These are phyloP conservation scores for Trichosporon faecale DNA, from an alignment of 1,284 basidiomycete species.

Conservation along the genomic window DNA sequence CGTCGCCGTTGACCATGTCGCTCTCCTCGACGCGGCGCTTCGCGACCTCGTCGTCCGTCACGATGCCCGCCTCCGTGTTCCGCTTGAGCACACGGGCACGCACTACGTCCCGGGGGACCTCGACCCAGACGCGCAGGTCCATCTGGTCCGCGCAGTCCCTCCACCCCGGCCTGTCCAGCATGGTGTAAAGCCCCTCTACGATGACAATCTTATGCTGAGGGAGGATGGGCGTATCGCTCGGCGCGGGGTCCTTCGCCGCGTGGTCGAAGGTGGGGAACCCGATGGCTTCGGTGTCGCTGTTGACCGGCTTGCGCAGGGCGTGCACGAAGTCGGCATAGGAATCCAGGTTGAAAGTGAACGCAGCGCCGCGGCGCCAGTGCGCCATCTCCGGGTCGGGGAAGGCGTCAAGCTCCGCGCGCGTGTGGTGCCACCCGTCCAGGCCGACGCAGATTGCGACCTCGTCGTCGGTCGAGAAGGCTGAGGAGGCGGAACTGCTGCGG, in stretches of 20 bases:
- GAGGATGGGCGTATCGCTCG: conserved; percentile 57
- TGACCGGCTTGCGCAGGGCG: conserved; percentile 58
- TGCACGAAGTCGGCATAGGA: conserved; percentile 72
- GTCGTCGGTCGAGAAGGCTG: conserved; percentile 5
- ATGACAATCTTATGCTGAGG: conserved; percentile 70
- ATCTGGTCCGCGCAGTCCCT: conserved; percentile 62
- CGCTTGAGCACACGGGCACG: conserved; percentile 62
- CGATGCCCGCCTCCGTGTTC: conserved; percentile 42
- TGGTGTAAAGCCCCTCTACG: conserved; percentile 79
- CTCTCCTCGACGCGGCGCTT: conserved; percentile 17
- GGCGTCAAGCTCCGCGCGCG: conserved; percentile 48
- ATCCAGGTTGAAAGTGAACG: conserved; percentile 53
- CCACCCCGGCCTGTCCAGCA: conserved; percentile 73
- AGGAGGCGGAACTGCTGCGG: neutral
- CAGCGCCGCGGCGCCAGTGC: conserved; percentile 60
- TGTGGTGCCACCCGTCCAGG: conserved; percentile 57
- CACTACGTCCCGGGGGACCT: conserved; percentile 63
- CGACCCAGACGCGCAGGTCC: conserved; percentile 76
- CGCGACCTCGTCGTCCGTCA: conserved; percentile 11
- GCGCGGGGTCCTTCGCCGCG: conserved; percentile 55
- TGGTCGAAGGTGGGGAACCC: conserved; percentile 55
- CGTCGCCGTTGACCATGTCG: conserved; percentile 34
- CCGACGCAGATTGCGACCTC: conserved; percentile 52
- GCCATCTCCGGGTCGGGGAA: conserved; percentile 63
- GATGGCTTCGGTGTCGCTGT: conserved; percentile 55